Evolutionary conservation across 1,139 yeast genomes (phyloP), one percentile per base, ranked within the genome.

Genomic region (Lizanozyma gosingica): DNA sequence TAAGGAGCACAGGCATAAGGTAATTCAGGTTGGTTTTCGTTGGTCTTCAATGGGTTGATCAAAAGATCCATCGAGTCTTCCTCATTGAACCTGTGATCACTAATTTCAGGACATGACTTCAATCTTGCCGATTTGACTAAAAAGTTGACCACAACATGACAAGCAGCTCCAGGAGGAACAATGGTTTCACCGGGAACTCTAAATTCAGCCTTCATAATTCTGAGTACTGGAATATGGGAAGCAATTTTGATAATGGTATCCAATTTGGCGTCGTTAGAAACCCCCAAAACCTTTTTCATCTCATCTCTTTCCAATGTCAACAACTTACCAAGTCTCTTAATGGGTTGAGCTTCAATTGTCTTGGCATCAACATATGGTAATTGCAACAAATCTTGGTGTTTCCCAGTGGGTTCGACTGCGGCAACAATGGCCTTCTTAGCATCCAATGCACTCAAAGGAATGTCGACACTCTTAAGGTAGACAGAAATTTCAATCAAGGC

Each of bases 181-280:
- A 70, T 67, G 18, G 65, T 60, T 64, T 90, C 97, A 34, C 97
- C 98, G 3, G 96, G 94, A 36, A 90, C 96, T 47, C 77, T 74
- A 62, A 90, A 87, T 43, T 75, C 78, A 37, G 95, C 81, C 40
- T 77, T 78, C 36, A 88, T 50, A 16, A 90, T 66, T 51, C 84
- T 79, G 43, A 92, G 63, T 37, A 70, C 64, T 35, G 97, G 97
- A 35, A 87, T 76, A 40, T 71, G 67, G 4, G 72, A 56, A 2
- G 94, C 95, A 42, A 81, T 73, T 11, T 67, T 61, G 39, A 83
- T 57, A 2, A 87, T 73, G 33, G 68, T 66, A 17, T 67, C 56
- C 40, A 79, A 59, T 50, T 72, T 59, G 2, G 52, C 50, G 27
- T 67, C 64, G 45, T 78, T 78, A 17, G 54, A 51, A 39, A 81